Evolutionary conservation across 2,329 filamentous ascomycete species (phyloP), one percentile per base, ranked within the genome.

Genomic region (Penicillium sp.): DNA sequence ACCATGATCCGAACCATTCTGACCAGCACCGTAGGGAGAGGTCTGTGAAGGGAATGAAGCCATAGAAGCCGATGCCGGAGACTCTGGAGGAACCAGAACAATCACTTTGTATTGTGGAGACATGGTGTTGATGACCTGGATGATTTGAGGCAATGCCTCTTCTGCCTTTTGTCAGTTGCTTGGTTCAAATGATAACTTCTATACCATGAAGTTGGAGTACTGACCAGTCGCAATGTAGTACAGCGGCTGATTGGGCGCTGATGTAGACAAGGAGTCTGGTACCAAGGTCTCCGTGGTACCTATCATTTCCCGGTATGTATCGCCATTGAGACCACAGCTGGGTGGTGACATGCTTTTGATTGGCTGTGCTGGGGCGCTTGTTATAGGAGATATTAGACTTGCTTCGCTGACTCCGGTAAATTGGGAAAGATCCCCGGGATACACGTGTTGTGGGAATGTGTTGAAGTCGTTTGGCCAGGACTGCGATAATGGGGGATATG

Each of bases 191-290:
- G 8, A 33, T 12, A 17, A 6, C 6, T 38, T 38, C 2, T 12
- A 50, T 51, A 7, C 6, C 31, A 6, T 6, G 7, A 4, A 5
- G 17, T 13, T 29, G 9, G 19, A 27, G 17, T 9, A 38, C 62
- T 54, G 21, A 66, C 65, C 65, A 27, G 62, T 67, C 1, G 61
- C 59, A 38, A 62, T 47, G 27, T 67, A 67, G 25, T 61, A 57
- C 38, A 56, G 41, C 23, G 64, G 58, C 41, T 62, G 64, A 41
- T 53, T 59, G 7, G 29, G 50, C 1, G 17, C 2, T 35, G 38
- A 33, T 19, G 41, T 23, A 17, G 47, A 19, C 6, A 37, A n/a
- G 19, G 17, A 6, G 15, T 49, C 37, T n/a, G n/a, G 15, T 23
- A n/a, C 8, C 12, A 50, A 38, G 3, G 35, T 10, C 6, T 42